These are phyloP conservation scores for Agrostemma githago DNA, from an alignment of 148 eudicot species.

Conservation along the genomic window DNA sequence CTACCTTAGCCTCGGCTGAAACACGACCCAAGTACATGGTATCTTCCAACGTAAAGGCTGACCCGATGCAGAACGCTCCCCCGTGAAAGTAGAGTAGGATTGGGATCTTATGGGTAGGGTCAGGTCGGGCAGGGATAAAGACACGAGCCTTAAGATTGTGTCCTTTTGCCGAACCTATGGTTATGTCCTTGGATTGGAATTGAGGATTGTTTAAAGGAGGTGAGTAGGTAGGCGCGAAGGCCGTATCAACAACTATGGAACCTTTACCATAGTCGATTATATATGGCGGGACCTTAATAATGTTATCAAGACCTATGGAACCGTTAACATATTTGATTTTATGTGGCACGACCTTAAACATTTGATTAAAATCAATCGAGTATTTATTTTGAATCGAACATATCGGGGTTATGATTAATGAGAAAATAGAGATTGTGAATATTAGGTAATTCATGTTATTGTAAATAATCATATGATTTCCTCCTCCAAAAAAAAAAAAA, in stretches of 20 bases:
- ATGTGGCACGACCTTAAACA: too few relatives aligned
- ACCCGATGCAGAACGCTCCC: slow-evolving; percentile 32
- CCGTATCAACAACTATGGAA: background rate
- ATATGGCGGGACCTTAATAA: slow-evolving; percentile 12
- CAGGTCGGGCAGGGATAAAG: slow-evolving; percentile 13
- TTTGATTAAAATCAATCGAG: too few relatives aligned
- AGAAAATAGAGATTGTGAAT: too few relatives aligned
- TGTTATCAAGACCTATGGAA: too few relatives aligned
- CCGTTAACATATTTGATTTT: too few relatives aligned
- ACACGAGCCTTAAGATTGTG: slow-evolving; percentile 8
- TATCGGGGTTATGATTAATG: too few relatives aligned
- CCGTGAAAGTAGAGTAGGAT: slow-evolving; percentile 36
- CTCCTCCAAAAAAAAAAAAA: too few relatives aligned
- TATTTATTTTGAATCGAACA: too few relatives aligned
- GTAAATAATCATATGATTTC: too few relatives aligned
- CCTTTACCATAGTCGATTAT: slow-evolving; percentile 21
- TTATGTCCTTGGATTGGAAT: slow-evolving; percentile 21
- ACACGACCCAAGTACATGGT: slow-evolving; percentile 19
- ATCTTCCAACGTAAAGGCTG: slow-evolving; percentile 21
- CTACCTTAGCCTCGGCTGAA: slow-evolving; percentile 18
- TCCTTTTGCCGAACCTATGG: background rate
- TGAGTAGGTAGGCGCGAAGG: background rate
- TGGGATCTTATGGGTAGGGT: slow-evolving; percentile 13
- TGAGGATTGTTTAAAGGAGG: slow-evolving; percentile 1
- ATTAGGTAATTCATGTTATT: too few relatives aligned